Evolutionary conservation across 768 basidiomycete species (phyloP).

Genomic region (Grammothele lineata): DNA sequence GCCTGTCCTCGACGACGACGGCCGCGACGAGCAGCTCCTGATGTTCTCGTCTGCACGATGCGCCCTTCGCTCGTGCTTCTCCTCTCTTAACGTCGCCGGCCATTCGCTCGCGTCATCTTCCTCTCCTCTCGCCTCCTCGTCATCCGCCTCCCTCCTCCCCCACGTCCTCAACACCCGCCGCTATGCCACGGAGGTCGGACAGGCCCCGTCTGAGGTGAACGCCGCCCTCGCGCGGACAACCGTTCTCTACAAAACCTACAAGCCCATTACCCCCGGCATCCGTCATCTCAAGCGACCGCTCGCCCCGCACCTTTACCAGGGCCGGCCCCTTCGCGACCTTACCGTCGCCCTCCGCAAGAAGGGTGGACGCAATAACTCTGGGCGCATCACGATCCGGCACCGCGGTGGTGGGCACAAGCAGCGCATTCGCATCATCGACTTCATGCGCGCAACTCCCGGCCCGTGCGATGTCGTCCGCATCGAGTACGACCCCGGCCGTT

Average conservation of each 20-base stretch:
- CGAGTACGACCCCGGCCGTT: constrained; percentile 94
- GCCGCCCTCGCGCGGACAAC: constrained; percentile 48
- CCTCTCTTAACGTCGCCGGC: constrained; percentile 17
- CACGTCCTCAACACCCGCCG: constrained; percentile 20
- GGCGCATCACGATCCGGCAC: constrained; percentile 82
- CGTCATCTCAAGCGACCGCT: constrained; percentile 85
- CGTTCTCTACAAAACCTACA: constrained; percentile 80
- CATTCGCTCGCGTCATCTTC: constrained; percentile 3
- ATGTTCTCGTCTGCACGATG: constrained; percentile 47
- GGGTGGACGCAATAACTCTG: constrained; percentile 82
- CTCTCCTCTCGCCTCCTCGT: constrained; percentile 14
- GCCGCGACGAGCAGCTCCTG: constrained; percentile 15
- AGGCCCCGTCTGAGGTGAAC: constrained; percentile 29
- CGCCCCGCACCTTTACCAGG: constrained; percentile 78
- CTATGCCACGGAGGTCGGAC: constrained; percentile 36
- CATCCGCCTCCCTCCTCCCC: constrained; percentile 16
- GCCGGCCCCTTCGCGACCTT: constrained; percentile 78
- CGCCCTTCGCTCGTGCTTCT: constrained; percentile 36
- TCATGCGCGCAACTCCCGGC: constrained; percentile 71
- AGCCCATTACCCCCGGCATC: constrained; percentile 80
- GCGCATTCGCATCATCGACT: constrained; percentile 85
- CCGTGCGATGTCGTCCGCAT: constrained; percentile 88
- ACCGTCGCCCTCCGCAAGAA: constrained; percentile 78
- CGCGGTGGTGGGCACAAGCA: constrained; percentile 90
- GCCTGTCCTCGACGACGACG: constrained; percentile 13